A percentile compares a stretch with the other conserved stretches of the same genome.
These are phyloP conservation scores for Umbelopsis sp. DNA, from an alignment of 371 early-diverging fungal genomes.

Conservation along the genomic window DNA sequence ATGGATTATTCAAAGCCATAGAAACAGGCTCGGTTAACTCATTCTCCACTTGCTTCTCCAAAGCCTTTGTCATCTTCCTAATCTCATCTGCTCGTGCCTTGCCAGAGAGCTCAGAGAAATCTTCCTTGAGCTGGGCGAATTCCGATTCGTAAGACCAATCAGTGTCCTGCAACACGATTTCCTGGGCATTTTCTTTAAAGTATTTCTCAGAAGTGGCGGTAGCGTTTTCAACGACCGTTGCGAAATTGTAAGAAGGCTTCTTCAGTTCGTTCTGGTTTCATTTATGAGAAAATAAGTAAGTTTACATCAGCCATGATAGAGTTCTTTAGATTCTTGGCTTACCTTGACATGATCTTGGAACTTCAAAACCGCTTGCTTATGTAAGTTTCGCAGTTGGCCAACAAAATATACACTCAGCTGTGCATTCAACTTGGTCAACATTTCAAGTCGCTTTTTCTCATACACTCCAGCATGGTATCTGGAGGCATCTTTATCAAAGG, in stretches of 20 bases:
- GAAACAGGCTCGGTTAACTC: constrained; percentile 74
- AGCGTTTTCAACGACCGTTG: constrained; percentile 47
- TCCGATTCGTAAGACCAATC: constrained; percentile 83
- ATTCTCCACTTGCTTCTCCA: constrained; percentile 67
- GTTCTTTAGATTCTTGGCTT: too few relatives aligned
- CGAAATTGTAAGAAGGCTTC: constrained; percentile 60
- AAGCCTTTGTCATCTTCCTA: constrained; percentile 69
- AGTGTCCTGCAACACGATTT: constrained; percentile 62
- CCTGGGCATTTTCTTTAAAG: constrained; percentile 50
- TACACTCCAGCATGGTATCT: constrained; percentile 93
- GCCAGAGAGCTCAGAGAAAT: constrained; percentile 66
- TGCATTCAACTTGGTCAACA: constrained; percentile 75
- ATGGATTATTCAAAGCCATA: constrained; percentile 69
- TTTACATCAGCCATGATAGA: too few relatives aligned
- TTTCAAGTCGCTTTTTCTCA: constrained; percentile 80
- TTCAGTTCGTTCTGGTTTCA: constrained; percentile 42
- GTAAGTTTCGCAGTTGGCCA: constrained; percentile 86
- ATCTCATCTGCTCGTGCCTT: constrained; percentile 79
- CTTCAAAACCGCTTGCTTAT: constrained; percentile 64
- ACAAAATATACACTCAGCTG: constrained; percentile 79
- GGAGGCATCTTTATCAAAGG: constrained; percentile 89
- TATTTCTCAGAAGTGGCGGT: constrained; percentile 45
- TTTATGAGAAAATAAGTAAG: not conserved
- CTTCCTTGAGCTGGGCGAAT: constrained; percentile 61
- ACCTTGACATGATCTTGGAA: constrained; percentile 59